Conservation (phyloP, 2,329 filamentous ascomycete species). For the Cyanodermella asteris region DNA sequence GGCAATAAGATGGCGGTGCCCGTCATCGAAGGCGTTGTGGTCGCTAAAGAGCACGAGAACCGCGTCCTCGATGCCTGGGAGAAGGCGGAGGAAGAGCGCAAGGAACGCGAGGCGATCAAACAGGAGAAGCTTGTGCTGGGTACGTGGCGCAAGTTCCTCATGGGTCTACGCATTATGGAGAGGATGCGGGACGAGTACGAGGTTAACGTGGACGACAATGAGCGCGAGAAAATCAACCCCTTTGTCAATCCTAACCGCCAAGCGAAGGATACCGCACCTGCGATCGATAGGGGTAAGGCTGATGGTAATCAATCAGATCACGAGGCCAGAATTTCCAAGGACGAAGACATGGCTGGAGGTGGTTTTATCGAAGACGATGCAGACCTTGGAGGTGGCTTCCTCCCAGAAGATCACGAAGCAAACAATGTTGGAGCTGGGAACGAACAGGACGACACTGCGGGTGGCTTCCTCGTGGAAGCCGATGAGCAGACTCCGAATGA, state of each 20-base stretch:
- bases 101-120: constrained; percentile 66
- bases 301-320: too few species aligned
- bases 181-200: constrained; percentile 59
- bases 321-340: too few species aligned
- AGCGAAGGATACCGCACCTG: too few species aligned
- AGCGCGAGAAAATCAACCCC: constrained; percentile 32
- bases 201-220: constrained; percentile 27
- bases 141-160: constrained; percentile 70
- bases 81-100: constrained; percentile 52
- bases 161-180: constrained; percentile 64
- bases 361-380: constrained; percentile 91
- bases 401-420: constrained; percentile 4
- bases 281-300: constrained; percentile 11
- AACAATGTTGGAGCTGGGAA: constrained; percentile 1
- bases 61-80: constrained; percentile 57
- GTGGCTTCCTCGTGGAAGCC: constrained; percentile 39
- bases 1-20: constrained; percentile 86
- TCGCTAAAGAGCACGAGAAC: constrained; percentile 59
- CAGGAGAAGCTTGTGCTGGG: constrained; percentile 49
- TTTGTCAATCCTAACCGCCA: constrained; percentile 24
- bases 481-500: constrained; percentile 25
- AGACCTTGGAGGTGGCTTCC: constrained; percentile 5
- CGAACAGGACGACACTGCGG: constrained; percentile 31
- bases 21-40: constrained; percentile 71
- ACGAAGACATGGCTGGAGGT: constrained; percentile 94